Conservation (phyloP, 768 basidiomycete species). For the Termitomyces sp. region DNA sequence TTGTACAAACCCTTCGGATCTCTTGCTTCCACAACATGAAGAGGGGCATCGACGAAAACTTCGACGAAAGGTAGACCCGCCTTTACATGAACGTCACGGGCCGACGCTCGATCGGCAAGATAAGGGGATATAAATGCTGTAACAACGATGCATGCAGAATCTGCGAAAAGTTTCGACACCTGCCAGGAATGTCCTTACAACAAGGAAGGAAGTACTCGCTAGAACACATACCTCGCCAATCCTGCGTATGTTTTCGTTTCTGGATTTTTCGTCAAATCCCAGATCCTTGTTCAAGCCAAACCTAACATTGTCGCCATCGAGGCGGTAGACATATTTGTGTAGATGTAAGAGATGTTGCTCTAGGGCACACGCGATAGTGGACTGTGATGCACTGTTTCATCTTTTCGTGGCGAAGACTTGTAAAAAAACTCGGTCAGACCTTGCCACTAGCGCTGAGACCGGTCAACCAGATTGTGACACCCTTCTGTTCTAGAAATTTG, state of each 20-base stretch:
- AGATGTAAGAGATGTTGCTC: constrained; percentile 92
- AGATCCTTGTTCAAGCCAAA: constrained; percentile 97
- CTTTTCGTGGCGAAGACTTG: neutral
- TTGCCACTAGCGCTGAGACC: constrained; percentile 95
- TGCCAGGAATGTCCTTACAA: constrained; percentile 23
- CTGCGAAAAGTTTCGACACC: constrained; percentile 94
- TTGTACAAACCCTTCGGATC: constrained; percentile 98
- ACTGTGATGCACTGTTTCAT: constrained; percentile 39
- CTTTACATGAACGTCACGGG: constrained; percentile 75
- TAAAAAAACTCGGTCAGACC: constrained; percentile 35
- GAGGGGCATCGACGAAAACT: constrained; percentile 91
- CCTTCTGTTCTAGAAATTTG: constrained; percentile 67
- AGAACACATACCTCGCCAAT: constrained; percentile 82
- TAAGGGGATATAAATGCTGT: constrained; percentile 99
- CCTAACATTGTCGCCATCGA: constrained; percentile 95
- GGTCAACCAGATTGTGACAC: constrained; percentile 94
- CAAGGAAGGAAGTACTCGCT: neutral
- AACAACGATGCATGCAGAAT: constrained; percentile 77
- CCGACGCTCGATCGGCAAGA: constrained; percentile 74
- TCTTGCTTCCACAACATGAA: constrained; percentile 80
- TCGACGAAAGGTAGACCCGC: constrained; percentile 81
- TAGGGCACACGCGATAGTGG: constrained; percentile 93
- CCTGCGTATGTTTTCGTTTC: constrained; percentile 93
- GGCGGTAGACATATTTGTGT: constrained; percentile 80
- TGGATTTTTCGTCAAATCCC: constrained; percentile 86